Evolutionary conservation across 345 rosid species (phyloP).

Genomic region (Citrus glauca): DNA sequence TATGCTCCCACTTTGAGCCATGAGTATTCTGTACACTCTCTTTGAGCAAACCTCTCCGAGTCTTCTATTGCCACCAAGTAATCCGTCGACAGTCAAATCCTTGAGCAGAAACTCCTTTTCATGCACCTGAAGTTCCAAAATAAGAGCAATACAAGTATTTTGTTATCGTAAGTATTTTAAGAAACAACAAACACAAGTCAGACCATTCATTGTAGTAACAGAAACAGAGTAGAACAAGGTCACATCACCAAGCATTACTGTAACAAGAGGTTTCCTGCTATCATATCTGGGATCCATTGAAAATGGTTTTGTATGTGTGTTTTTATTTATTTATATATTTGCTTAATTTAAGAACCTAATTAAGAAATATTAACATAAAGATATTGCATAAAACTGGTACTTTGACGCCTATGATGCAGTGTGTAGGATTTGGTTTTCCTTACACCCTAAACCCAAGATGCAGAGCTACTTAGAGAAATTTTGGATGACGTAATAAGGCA

Average conservation of each 20-base stretch:
- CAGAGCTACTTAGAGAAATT: neutral
- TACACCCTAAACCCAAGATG: neutral
- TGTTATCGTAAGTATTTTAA: neutral
- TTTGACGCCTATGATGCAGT: neutral
- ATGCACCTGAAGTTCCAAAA: slow-evolving; percentile 51
- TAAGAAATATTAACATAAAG: neutral
- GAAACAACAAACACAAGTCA: neutral
- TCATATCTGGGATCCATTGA: neutral
- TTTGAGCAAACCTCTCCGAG: slow-evolving; percentile 87
- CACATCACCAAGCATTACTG: neutral
- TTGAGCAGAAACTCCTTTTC: slow-evolving; percentile 85
- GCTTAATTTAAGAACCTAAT: too few species aligned
- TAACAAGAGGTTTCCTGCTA: neutral
- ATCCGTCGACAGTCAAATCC: slow-evolving; percentile 70
- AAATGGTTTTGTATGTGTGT: neutral
- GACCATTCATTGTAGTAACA: neutral
- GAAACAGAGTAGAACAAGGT: too few species aligned
- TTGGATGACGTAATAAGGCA: neutral
- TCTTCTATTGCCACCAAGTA: slow-evolving; percentile 63
- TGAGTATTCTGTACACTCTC: slow-evolving; percentile 77
- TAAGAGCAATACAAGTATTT: neutral
- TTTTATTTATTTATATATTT: too few species aligned
- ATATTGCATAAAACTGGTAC: neutral
- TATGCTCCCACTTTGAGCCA: slow-evolving; percentile 66
- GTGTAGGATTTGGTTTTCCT: neutral